Evolutionary conservation across 192 early-diverging fungal species (phyloP).

Genomic region (Backusella tuberculispora): DNA sequence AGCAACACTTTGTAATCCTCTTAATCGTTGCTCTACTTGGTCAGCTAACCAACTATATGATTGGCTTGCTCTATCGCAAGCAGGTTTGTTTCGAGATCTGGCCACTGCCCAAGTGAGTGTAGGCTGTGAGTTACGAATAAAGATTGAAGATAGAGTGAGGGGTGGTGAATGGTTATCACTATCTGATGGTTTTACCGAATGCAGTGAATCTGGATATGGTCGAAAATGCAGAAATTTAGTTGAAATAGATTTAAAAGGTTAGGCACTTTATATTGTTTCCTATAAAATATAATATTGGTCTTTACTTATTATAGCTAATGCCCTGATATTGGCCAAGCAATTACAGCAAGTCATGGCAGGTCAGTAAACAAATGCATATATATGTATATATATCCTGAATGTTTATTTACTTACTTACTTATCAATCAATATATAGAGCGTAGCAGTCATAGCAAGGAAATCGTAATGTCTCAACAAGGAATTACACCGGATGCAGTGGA

Average conservation of each 20-base stretch:
- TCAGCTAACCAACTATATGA: slow-evolving; percentile 11
- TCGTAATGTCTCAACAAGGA: neutral
- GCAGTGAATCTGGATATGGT: slow-evolving; percentile 12
- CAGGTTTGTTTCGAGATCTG: slow-evolving; percentile 31
- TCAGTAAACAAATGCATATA: neutral
- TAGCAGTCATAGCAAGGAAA: neutral
- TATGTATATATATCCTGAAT: neutral
- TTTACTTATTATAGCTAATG: slow-evolving; percentile 12
- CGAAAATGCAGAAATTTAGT: slow-evolving; percentile 21
- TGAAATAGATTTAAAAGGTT: slow-evolving; percentile 17
- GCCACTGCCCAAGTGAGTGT: slow-evolving; percentile 24
- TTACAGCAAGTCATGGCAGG: neutral
- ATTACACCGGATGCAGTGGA: slow-evolving; percentile 16
- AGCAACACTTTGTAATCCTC: slow-evolving; percentile 32
- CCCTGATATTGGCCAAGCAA: slow-evolving; percentile 9
- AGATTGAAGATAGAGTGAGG: slow-evolving; percentile 19
- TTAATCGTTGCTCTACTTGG: slow-evolving; percentile 30
- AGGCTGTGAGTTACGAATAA: slow-evolving; percentile 19
- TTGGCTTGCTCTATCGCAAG: slow-evolving; percentile 23
- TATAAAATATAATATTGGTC: neutral
- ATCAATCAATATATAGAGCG: neutral
- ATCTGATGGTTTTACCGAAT: neutral
- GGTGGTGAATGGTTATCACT: slow-evolving; percentile 17
- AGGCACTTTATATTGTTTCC: neutral
- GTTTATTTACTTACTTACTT: neutral